These are phyloP conservation scores for Chaetomium tenue DNA, from an alignment of 495 filamentous ascomycete genomes.

Conservation along the genomic window DNA sequence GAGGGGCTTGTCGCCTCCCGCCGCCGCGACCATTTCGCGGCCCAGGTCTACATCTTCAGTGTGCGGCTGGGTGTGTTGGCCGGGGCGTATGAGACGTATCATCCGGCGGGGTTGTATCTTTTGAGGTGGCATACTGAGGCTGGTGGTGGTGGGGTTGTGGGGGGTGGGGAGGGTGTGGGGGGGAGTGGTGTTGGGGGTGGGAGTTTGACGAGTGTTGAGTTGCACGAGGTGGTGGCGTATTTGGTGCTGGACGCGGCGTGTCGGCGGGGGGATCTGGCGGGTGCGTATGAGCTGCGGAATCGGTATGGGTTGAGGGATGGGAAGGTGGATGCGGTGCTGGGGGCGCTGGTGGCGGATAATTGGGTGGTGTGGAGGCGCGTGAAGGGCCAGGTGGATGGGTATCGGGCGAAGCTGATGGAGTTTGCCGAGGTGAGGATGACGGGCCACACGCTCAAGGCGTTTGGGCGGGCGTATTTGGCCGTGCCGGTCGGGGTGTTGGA, in stretches of 20 bases:
- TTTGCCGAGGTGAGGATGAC: conserved; percentile 70
- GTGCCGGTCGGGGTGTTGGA: conserved; percentile 66
- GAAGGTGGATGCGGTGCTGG: conserved; percentile 61
- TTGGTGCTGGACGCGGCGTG: conserved; percentile 86
- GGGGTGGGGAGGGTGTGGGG: no score
- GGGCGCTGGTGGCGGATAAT: conserved; percentile 72
- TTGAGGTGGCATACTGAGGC: conserved; percentile 45
- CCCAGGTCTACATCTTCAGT: conserved; percentile 73
- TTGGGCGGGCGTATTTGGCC: conserved; percentile 76
- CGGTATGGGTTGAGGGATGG: conserved; percentile 54
- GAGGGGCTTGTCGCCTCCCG: conserved; percentile 78
- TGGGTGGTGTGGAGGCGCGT: conserved; percentile 76
- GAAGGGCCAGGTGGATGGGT: conserved; percentile 69
- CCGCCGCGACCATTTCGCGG: conserved; percentile 65
- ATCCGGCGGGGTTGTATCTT: conserved; percentile 78
- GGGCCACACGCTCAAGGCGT: conserved; percentile 73
- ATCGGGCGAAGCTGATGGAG: conserved; percentile 73
- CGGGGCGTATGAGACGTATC: conserved; percentile 80
- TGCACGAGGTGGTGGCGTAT: conserved; percentile 76
- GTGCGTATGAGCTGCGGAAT: conserved; percentile 62
- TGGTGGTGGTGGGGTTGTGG: no score
- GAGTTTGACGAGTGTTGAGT: conserved; percentile 60
- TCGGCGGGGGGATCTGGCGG: conserved; percentile 68
- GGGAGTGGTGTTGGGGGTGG: background rate
- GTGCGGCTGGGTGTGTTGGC: conserved; percentile 77